A percentile compares a stretch with the other conserved stretches of the same genome.
Evolutionary conservation across 2,329 filamentous ascomycete genomes (phyloP).

Genomic region (Penicillium sp.): DNA sequence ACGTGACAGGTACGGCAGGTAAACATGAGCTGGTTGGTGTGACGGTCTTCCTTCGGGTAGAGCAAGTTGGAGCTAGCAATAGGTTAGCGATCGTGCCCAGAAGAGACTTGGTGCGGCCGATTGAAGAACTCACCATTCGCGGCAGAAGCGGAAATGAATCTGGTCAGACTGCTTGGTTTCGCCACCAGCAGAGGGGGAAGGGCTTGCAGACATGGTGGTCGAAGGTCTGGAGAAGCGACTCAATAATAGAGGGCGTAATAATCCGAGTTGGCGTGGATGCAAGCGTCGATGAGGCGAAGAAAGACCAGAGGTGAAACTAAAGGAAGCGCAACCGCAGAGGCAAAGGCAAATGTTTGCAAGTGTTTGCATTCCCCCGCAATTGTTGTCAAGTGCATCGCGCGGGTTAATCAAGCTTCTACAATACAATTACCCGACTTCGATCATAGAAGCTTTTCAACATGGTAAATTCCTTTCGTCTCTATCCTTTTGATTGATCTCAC

Average conservation of each 20-base stretch:
- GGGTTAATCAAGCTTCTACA: neutral
- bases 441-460: conserved; percentile 3
- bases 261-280: neutral
- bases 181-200: conserved; percentile 39
- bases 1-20: conserved; percentile 94
- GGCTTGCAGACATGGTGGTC: conserved; percentile 40
- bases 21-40: conserved; percentile 81
- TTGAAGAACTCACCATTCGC: conserved; percentile 66
- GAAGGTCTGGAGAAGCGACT: neutral
- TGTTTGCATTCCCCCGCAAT: conserved; percentile 29
- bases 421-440: neutral
- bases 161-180: conserved; percentile 56
- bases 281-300: neutral
- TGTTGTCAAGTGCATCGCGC: conserved; percentile 4
- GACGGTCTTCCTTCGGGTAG: conserved; percentile 90
- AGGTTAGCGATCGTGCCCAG: conserved; percentile 17
- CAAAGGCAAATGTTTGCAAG: conserved; percentile 1
- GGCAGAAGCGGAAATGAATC: conserved; percentile 96
- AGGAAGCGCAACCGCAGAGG: neutral
- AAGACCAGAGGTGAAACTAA: neutral
- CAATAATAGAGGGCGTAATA: neutral
- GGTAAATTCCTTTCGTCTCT: neutral
- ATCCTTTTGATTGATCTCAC: neutral
- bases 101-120: neutral
- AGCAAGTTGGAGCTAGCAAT: conserved; percentile 79